Conservation (phyloP, 2,329 filamentous ascomycete species). For the Aspergillus quadrilineatus region DNA sequence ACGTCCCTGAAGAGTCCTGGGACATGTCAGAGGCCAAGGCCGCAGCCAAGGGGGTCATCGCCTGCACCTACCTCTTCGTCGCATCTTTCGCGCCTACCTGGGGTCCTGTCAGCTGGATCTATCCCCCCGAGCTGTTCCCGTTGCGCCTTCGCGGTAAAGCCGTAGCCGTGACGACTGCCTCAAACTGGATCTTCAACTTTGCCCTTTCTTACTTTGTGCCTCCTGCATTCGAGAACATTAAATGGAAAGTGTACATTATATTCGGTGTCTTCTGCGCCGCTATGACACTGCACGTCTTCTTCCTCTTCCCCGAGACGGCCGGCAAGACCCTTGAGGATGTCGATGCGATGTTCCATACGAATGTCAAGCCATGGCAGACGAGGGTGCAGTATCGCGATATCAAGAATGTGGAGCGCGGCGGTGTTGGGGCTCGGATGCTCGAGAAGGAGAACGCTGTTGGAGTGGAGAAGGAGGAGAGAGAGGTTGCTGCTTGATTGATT, state of each 20-base stretch:
- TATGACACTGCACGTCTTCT: slow-evolving; percentile 65
- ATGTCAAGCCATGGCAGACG: slow-evolving; percentile 44
- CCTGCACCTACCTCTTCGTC: slow-evolving; percentile 66
- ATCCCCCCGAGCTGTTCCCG: slow-evolving; percentile 53
- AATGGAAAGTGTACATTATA: slow-evolving; percentile 64
- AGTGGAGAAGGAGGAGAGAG: not conserved
- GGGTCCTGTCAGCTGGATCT: slow-evolving; percentile 58
- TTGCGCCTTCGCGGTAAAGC: slow-evolving; percentile 61
- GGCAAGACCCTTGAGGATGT: slow-evolving; percentile 75
- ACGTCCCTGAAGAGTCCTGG: slow-evolving; percentile 40
- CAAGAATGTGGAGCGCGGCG: slow-evolving; percentile 18
- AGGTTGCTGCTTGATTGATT: not conserved
- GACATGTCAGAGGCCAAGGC: slow-evolving; percentile 34
- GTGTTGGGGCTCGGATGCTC: slow-evolving; percentile 7
- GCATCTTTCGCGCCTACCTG: slow-evolving; percentile 62
- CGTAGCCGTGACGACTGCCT: slow-evolving; percentile 57
- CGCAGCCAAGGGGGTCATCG: slow-evolving; percentile 63
- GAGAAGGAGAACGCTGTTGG: not conserved
- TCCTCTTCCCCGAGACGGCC: slow-evolving; percentile 66
- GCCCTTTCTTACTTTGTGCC: slow-evolving; percentile 49
- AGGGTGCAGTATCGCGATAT: slow-evolving; percentile 18
- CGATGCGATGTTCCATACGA: slow-evolving; percentile 63
- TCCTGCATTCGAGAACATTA: slow-evolving; percentile 51
- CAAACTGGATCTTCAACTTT: slow-evolving; percentile 60
- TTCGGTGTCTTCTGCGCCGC: slow-evolving; percentile 68